Percentiles rank a stretch among this genome's conserved stretches.
phyloP scores from a whole-genome alignment of 495 filamentous ascomycete species.

The Rostrohypoxylon terebratum region DNA sequence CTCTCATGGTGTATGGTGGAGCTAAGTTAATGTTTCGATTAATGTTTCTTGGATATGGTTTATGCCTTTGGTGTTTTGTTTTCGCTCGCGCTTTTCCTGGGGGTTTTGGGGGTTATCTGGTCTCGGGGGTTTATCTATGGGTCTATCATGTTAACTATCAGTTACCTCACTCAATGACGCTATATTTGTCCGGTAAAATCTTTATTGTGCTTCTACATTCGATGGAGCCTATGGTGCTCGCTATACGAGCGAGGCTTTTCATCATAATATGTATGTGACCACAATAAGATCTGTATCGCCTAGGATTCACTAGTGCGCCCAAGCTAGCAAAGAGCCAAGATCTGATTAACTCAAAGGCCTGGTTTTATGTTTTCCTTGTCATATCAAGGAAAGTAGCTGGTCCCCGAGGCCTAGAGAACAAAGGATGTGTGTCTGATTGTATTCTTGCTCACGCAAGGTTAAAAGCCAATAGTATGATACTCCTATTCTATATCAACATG shows the following conservation, averaged over 20 bases:
- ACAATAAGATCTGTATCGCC: too few species aligned
- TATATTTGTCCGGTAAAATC: not conserved
- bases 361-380: too few species aligned
- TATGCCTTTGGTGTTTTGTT: constrained; percentile 4
- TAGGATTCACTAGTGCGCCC: too few species aligned
- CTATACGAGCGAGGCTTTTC: too few species aligned
- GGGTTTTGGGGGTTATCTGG: not conserved
- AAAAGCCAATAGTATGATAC: not conserved
- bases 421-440: not conserved
- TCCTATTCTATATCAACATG: not conserved
- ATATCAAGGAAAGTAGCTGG: not conserved
- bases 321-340: too few species aligned
- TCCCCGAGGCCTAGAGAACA: not conserved
- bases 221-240: not conserved
- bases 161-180: not conserved
- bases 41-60: constrained; percentile 35
- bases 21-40: not conserved
- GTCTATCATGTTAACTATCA: not conserved
- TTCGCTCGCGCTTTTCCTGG: not conserved
- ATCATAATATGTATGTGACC: too few species aligned
- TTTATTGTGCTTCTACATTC: not conserved
- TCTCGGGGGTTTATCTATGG: constrained; percentile 7
- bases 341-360: too few species aligned
- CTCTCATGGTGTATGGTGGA: not conserved
- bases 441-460: not conserved